Conservation (phyloP, 305 asterid genomes). For the Fraxinus platypoda region DNA sequence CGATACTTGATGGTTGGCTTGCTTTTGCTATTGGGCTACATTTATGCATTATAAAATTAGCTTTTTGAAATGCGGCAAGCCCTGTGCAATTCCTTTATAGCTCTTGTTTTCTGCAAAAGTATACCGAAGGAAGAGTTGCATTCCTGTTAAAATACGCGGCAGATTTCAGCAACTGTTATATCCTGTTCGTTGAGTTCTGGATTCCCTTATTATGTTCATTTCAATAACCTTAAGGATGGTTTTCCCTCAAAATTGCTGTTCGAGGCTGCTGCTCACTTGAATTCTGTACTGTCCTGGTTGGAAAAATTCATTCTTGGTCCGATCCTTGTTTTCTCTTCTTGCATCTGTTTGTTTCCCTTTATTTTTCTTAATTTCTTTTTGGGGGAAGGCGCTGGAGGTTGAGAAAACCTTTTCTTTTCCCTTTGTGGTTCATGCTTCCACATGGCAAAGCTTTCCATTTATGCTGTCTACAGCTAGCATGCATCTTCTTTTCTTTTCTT, state of each 20-base stretch:
- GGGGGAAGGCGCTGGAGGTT: neutral
- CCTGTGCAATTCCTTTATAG: slow-evolving; percentile 35
- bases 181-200: slow-evolving; percentile 24
- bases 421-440: neutral
- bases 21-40: slow-evolving; percentile 49
- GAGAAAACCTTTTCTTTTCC: neutral
- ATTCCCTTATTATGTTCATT: slow-evolving; percentile 3
- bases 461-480: neutral
- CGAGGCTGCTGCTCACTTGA: slow-evolving; percentile 26
- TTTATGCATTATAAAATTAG: slow-evolving; percentile 39
- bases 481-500: neutral
- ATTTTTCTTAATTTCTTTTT: neutral
- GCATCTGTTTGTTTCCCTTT: neutral
- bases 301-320: slow-evolving; percentile 5
- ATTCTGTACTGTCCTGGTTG: slow-evolving; percentile 10
- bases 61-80: slow-evolving; percentile 37
- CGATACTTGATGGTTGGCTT: slow-evolving; percentile 59
- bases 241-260: slow-evolving; percentile 3
- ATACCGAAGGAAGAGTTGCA: slow-evolving; percentile 36
- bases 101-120: slow-evolving; percentile 34
- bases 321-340: neutral
- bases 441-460: neutral
- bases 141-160: slow-evolving; percentile 29
- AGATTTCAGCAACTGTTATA: slow-evolving; percentile 28
- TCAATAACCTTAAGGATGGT: slow-evolving; percentile 10